Base-by-base conservation (phyloP, 2,329 filamentous ascomycete genomes). In the Diplocarpon rosae region DNA sequence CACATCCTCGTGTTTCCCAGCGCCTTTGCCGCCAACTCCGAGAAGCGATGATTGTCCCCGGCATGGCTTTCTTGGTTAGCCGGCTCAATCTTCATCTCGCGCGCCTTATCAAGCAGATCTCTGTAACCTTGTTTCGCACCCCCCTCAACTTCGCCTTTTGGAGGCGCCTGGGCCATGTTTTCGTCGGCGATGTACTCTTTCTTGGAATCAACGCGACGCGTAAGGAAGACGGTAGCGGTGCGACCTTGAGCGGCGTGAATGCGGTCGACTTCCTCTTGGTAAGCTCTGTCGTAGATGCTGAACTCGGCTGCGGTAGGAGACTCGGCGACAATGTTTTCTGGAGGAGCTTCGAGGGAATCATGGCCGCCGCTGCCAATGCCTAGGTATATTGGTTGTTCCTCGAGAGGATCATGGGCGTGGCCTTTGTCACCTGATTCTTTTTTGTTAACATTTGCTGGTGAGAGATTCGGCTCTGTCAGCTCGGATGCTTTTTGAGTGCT, bases 231-330 rank as follows among this genome's bases (percentile, higher is more conserved):
- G 14, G 71, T 79, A 1, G 78, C 69, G 29, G 62, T 58, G 20
- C 65, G 62, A 45, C 69, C 66, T 54, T 68, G 58, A 50, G 65
- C 59, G 51, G 67, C 63, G 27, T 75, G 65, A 56, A 95, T 90
- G 13, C 81, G 75, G 47, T 83, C 75, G 24, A 92, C 76, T 65
- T 95, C 86, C 49, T 84, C 76, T 58, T 85, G 78, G 61, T 94
- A 95, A 0, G 90, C 90, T 1, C 75, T 78, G 62, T 94, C 86
- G 62, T 95, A 95, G 46, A 96, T 82, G 59, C 92, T 80, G 55
- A 86, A 86, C 48, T 93, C 87, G 5, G 85, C 84, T 1, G 81
- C 83, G 0, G 82, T 82, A 2, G 90, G 90, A 1, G 85, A 93
- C 63, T 95, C 88, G 27, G 85, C 85, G 33, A 95, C 80, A 4